Evolutionary conservation across 805 yeast species (phyloP).

Genomic region (Isabelozyma gotoi): DNA sequence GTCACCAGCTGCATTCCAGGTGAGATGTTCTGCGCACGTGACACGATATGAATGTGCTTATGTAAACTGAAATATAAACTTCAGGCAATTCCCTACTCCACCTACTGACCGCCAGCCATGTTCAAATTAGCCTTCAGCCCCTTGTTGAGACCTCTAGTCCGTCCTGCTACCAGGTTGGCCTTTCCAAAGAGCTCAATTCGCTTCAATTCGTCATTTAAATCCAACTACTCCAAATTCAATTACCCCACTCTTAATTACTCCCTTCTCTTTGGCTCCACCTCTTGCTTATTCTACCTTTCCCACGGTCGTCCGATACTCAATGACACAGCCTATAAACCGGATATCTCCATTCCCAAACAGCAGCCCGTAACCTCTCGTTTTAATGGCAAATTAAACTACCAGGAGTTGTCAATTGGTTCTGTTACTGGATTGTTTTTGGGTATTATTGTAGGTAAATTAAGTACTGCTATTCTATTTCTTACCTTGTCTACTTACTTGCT

Average conservation of each 20-base stretch:
- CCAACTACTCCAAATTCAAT: neutral
- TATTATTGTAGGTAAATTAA: conserved; percentile 58
- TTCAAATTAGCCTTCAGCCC: neutral
- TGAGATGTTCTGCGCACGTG: neutral
- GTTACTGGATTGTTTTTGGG: conserved; percentile 61
- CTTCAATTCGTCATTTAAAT: neutral
- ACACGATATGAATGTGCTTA: neutral
- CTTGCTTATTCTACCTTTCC: neutral
- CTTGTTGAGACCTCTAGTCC: neutral
- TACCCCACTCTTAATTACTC: too few species aligned
- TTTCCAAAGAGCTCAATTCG: neutral
- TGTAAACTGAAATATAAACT: neutral
- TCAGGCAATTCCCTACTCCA: neutral
- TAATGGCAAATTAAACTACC: conserved; percentile 54
- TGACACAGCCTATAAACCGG: neutral
- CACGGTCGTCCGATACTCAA: neutral
- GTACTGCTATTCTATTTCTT: conserved; percentile 51
- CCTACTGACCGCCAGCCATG: neutral
- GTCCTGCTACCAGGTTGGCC: neutral
- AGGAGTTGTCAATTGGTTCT: conserved; percentile 63
- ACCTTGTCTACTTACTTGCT: conserved; percentile 45
- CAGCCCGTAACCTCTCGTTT: conserved; percentile 18
- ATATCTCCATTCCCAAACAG: neutral
- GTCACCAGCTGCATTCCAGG: too few species aligned
- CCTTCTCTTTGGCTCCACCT: neutral